Evolutionary conservation across 2,329 filamentous ascomycete genomes (phyloP).

Genomic region (Phoma sp.): DNA sequence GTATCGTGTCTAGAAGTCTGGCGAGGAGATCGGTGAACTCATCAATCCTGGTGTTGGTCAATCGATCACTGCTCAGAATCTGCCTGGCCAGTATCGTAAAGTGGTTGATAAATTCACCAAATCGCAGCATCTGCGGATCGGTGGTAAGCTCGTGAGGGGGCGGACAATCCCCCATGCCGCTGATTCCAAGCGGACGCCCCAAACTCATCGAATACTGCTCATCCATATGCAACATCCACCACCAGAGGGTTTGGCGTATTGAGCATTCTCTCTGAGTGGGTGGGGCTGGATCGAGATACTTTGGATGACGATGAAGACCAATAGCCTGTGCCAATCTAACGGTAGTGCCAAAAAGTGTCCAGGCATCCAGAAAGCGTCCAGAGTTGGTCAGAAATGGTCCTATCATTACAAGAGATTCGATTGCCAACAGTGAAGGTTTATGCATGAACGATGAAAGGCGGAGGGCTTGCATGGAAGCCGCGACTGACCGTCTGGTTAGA

Average conservation of each 20-base stretch:
- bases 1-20: conserved; percentile 56
- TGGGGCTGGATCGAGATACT: conserved; percentile 53
- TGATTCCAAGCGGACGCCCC: conserved; percentile 58
- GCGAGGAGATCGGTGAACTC: conserved; percentile 56
- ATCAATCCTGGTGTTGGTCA: conserved; percentile 56
- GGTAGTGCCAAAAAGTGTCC: conserved; percentile 58
- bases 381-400: conserved; percentile 59
- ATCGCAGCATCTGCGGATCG: conserved; percentile 53
- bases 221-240: conserved; percentile 62
- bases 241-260: conserved; percentile 57
- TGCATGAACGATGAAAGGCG: conserved; percentile 58
- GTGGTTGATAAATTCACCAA: conserved; percentile 56
- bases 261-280: conserved; percentile 51
- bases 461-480: conserved; percentile 60
- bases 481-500: conserved; percentile 45
- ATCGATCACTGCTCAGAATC: conserved; percentile 53
- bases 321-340: conserved; percentile 59
- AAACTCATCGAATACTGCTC: conserved; percentile 60
- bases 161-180: conserved; percentile 58
- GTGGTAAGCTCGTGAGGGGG: conserved; percentile 55
- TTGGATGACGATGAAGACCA: conserved; percentile 59
- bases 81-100: conserved; percentile 59
- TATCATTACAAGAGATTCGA: conserved; percentile 58
- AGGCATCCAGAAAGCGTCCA: conserved; percentile 59
- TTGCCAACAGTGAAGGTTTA: conserved; percentile 55